A percentile compares a stretch with the other conserved stretches of the same genome.
Evolutionary conservation across 208 protist species (phyloP).

Genomic region (Acanthamoeba divionensis): DNA sequence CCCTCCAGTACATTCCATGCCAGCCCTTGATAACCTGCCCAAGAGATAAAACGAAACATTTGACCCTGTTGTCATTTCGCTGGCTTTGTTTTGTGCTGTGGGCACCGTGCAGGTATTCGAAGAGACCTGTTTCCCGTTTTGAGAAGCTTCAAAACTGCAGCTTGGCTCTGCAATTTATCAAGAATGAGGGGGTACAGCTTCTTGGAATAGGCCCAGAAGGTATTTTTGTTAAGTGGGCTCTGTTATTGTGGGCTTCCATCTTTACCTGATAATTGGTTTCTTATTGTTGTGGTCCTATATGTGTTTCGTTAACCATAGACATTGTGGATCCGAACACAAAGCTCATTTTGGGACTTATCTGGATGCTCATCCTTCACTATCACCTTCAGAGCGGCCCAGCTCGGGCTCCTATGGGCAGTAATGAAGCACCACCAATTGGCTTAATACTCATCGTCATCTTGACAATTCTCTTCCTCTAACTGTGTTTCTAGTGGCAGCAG

Average conservation of each 20-base stretch:
- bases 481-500: no score
- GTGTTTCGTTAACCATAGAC: not conserved
- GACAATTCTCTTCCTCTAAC: no score
- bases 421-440: no score
- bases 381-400: conserved; percentile 35
- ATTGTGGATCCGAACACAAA: conserved; percentile 46
- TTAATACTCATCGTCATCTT: no score
- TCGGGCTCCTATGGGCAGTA: no score
- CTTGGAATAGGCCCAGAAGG: conserved; percentile 32
- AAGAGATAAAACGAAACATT: no score
- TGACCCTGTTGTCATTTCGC: no score
- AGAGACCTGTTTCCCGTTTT: not conserved
- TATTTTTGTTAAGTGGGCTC: not conserved
- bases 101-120: conserved; percentile 2
- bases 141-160: conserved; percentile 48
- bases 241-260: not conserved
- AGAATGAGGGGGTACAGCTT: conserved; percentile 42
- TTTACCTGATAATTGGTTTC: not conserved
- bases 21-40: no score
- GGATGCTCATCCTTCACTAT: conserved; percentile 48
- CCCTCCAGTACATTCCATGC: no score
- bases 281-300: not conserved
- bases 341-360: conserved; percentile 50
- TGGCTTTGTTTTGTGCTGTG: no score
- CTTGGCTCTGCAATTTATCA: conserved; percentile 26